Conservation (phyloP, 148 eudicot genomes). For the Agrostemma githago region DNA sequence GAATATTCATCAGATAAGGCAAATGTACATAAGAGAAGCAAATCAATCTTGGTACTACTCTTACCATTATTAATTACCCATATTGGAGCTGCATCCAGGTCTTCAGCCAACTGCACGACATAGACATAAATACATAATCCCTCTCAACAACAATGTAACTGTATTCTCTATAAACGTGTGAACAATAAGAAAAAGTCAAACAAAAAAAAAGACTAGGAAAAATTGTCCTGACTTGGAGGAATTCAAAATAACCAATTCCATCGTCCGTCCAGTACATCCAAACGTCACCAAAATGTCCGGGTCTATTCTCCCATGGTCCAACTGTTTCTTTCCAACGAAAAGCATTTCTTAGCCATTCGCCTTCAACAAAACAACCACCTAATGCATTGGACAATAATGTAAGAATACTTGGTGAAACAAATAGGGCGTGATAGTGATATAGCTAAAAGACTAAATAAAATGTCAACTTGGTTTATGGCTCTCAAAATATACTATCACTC, state of each 20-base stretch:
- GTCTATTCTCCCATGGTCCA: constrained; percentile 85
- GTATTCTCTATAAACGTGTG: neutral
- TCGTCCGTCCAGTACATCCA: constrained; percentile 89
- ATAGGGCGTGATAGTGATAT: neutral
- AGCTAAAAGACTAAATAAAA: neutral
- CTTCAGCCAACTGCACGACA: constrained; percentile 73
- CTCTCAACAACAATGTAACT: neutral
- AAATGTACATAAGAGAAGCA: neutral
- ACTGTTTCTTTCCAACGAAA: constrained; percentile 84
- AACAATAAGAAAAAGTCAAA: neutral
- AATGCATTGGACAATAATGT: constrained; percentile 8
- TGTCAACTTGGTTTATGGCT: neutral
- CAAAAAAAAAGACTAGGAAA: neutral
- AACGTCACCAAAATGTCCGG: constrained; percentile 82
- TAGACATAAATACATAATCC: constrained; percentile 9
- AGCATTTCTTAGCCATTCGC: constrained; percentile 65
- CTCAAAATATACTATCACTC: neutral
- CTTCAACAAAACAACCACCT: constrained; percentile 97
- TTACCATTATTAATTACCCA: constrained; percentile 95
- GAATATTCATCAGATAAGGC: constrained; percentile 6
- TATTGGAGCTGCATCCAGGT: constrained; percentile 76
- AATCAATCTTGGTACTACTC: constrained; percentile 2
- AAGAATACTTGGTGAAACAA: constrained; percentile 11
- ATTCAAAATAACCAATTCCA: constrained; percentile 75
- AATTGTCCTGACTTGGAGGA: constrained; percentile 50